A percentile compares a stretch with the other conserved stretches of the same genome.
These are phyloP conservation scores for Ophiocordyceps camponoti-floridani DNA, from an alignment of 2,329 filamentous ascomycete genomes.

Conservation along the genomic window DNA sequence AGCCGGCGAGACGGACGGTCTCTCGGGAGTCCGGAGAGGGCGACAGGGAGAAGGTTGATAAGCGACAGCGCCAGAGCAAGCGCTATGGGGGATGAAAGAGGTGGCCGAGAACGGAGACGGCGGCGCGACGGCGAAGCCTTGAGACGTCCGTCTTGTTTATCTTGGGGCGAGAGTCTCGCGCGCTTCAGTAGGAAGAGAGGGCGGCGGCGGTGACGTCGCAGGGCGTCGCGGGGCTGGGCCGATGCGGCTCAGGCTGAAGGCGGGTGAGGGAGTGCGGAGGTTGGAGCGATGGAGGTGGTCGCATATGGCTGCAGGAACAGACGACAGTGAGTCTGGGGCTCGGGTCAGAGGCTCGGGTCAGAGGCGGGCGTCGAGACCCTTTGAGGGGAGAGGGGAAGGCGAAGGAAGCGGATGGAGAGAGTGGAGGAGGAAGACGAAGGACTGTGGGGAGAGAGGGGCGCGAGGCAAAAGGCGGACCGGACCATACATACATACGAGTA, in stretches of 20 bases:
- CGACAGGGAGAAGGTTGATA: not conserved
- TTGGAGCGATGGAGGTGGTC: not conserved
- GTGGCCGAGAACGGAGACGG: slow-evolving; percentile 31
- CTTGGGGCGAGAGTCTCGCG: slow-evolving; percentile 11
- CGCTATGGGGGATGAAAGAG: slow-evolving; percentile 35
- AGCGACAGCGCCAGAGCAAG: slow-evolving; percentile 2
- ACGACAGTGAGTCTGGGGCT: not conserved
- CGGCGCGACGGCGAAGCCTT: slow-evolving; percentile 25
- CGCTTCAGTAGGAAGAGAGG: slow-evolving; percentile 2
- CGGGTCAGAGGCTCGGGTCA: too few species aligned
- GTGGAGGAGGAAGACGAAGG: not conserved
- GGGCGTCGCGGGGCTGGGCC: slow-evolving; percentile 3
- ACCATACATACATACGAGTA: not conserved
- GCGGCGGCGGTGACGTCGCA: slow-evolving; percentile 6
- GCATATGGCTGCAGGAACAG: not conserved
- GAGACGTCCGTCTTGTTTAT: slow-evolving; percentile 30
- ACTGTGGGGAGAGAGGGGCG: not conserved
- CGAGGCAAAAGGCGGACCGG: not conserved
- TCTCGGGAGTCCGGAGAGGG: not conserved
- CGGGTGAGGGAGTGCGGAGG: not conserved
- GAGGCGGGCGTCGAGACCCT: not conserved
- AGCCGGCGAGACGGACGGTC: not conserved
- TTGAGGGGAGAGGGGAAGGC: not conserved
- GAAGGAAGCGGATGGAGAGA: not conserved
- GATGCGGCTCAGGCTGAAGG: not conserved